Base-by-base conservation (phyloP, 2,329 filamentous ascomycete species). In the Sporothrix schenckii region DNA sequence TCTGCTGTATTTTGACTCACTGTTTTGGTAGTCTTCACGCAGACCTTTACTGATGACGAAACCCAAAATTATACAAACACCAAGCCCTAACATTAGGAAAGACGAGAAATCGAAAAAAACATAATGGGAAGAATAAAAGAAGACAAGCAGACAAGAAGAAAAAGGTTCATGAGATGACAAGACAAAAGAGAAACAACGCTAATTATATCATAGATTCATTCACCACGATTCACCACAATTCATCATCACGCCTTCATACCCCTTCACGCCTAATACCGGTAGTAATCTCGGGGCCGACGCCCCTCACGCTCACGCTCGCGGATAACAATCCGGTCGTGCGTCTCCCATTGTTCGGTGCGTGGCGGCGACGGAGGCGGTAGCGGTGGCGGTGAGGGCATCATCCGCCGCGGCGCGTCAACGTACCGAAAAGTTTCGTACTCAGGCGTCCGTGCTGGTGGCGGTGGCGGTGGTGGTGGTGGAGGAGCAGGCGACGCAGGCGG, bases 401-500 rank as follows among this genome's bases (percentile, higher is more conserved):
- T 78, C 27, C 81, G 77, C 66, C 82, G 78, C 34, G 84, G 81
- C 0, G 82, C 83, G 71, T 87, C 84, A 65, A 87, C 80, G 74
- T 87, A 86, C 7, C 85, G 83, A 74, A 80, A 87, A 41, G 83
- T 84, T 50, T 85, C 84, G 72, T 82, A 82, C 72, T 81, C 77
- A 16, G 76, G 77, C 66, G 79, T 21, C 24, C 39, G 66, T 56
- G 44, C 52, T 14, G 52, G 53, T 19, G 68, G 70, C 39, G 44
- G 39, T 6, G 56, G 66, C 19, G 63, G 69, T 9, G 61, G 53
- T 7, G 61, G 70, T n/a, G 56, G 47, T 7, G 27, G 39, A 9
- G 49, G 63, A 9, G 61, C 27, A 13, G 61, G 27, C 3, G 65
- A 34, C 6, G 63, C 16, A 14, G 54, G 44, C 24, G 47, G 24